Base-by-base conservation (phyloP, 148 eudicot species). In the Selenicereus undatus region DNA sequence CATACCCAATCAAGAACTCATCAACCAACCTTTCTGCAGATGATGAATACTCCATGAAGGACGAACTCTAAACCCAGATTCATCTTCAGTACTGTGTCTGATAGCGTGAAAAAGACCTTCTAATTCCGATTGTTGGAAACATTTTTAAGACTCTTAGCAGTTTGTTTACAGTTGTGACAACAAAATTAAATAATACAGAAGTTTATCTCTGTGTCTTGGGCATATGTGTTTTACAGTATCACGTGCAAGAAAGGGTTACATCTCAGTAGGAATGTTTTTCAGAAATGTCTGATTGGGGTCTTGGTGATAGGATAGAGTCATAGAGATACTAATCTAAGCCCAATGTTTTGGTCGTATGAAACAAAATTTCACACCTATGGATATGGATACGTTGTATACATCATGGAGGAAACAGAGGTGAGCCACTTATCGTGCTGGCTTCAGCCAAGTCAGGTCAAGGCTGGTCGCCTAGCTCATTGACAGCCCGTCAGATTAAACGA, bases 1-100 rank as follows among this genome's bases (percentile, higher is more conserved):
- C 94, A 3, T 93, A 91, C 71, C 94, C 97, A 1, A 82, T 86
- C 85, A 93, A 91, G 84, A 91, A 79, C 74, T 85, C 91, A 24
- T 84, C 92, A 0, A 75, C 13, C 64, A 88, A 91, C 76, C 93
- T 90, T 52, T 76, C 71, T 42, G 62, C 24, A 22, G 79, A 36
- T 36, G 79, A 76, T 65, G 78, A 64, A 56, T 76, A 75, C 48
- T 32, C 74, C 26, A 58, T 43, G 26, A 92, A 85, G 87, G 93
- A 92, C 76, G 95, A 92, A 73, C 92, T 89, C 69, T 30, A 24
- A 29, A 50, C 42, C 22, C n/a, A 74, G 62, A 45, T 52, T 75
- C 16, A 74, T 45, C 4, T 45, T 64, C 22, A 24, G 30, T 81
- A 75, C 58, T 21, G 50, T 5, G 36, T 36, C 58, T 62, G 27